Conservation (phyloP, 768 basidiomycete genomes). For the Trametes cingulata region DNA sequence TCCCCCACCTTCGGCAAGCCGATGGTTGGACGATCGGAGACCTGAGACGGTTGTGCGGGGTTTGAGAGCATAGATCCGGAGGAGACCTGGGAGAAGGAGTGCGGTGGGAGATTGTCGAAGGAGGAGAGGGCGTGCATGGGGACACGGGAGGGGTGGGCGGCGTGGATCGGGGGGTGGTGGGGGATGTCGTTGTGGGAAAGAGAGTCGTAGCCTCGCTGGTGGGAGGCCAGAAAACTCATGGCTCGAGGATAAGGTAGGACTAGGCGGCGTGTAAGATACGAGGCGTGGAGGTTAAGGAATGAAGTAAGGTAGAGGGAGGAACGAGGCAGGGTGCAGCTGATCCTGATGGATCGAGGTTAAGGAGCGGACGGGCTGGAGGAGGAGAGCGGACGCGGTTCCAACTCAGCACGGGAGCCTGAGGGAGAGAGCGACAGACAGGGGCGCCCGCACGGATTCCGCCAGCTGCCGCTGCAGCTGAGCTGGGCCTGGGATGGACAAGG, state of each 20-base stretch:
- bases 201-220: conserved; percentile 33
- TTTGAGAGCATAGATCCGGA: conserved; percentile 16
- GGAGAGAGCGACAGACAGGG: conserved; percentile 23
- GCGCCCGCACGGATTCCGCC: conserved; percentile 21
- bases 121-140: conserved; percentile 31
- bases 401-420: conserved; percentile 19
- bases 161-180: conserved; percentile 23
- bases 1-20: conserved; percentile 61
- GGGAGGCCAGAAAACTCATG: conserved; percentile 36
- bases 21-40: conserved; percentile 39
- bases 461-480: conserved; percentile 16
- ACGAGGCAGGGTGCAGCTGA: conserved; percentile 17
- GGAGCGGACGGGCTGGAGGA: conserved; percentile 20
- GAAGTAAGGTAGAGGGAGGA: conserved; percentile 22
- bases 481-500: conserved; percentile 8
- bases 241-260: conserved; percentile 20
- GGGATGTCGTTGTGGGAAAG: conserved; percentile 29
- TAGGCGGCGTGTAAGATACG: conserved; percentile 18
- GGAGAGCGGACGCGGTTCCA: conserved; percentile 19
- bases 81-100: conserved; percentile 33
- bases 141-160: conserved; percentile 18
- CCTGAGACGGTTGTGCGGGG: conserved; percentile 26
- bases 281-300: conserved; percentile 14
- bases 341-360: conserved; percentile 24
- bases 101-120: conserved; percentile 38